Percentiles rank a stretch among this genome's conserved stretches.
Conservation (phyloP, 1,139 yeast genomes). For the Zhuliangozyma blackwelliae region DNA sequence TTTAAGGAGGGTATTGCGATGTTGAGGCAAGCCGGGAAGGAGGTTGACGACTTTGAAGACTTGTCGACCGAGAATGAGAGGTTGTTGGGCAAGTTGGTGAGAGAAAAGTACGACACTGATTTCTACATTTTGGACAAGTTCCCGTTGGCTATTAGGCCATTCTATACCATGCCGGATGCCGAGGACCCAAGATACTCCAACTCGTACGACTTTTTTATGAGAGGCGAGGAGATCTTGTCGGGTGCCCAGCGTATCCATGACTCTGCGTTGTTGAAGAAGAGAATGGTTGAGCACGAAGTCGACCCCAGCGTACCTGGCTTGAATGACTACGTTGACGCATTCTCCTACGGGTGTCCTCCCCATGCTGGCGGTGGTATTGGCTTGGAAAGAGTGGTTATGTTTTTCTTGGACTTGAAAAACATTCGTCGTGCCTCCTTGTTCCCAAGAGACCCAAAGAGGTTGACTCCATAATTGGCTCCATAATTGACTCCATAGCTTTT, state of each 20-base stretch:
- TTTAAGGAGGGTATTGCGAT: constrained; percentile 87
- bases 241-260: constrained; percentile 99
- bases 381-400: constrained; percentile 96
- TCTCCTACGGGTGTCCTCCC: constrained; percentile 93
- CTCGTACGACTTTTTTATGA: constrained; percentile 97
- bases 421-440: constrained; percentile 95
- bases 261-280: constrained; percentile 70
- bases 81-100: constrained; percentile 83
- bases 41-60: constrained; percentile 83
- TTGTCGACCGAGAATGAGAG: constrained; percentile 92
- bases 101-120: constrained; percentile 93
- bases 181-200: constrained; percentile 88
- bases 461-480: constrained; percentile 89
- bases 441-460: constrained; percentile 98
- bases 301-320: constrained; percentile 79
- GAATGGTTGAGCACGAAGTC: constrained; percentile 80
- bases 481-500: too few relatives aligned
- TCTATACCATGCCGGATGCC: constrained; percentile 98
- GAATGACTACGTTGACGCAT: constrained; percentile 87
- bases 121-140: constrained; percentile 96
- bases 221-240: constrained; percentile 97
- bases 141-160: constrained; percentile 95
- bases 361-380: constrained; percentile 99
- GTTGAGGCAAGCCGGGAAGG: constrained; percentile 79
- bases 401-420: constrained; percentile 92